Conservation (phyloP, 495 filamentous ascomycete species). For the Aspergillus cristatus region DNA sequence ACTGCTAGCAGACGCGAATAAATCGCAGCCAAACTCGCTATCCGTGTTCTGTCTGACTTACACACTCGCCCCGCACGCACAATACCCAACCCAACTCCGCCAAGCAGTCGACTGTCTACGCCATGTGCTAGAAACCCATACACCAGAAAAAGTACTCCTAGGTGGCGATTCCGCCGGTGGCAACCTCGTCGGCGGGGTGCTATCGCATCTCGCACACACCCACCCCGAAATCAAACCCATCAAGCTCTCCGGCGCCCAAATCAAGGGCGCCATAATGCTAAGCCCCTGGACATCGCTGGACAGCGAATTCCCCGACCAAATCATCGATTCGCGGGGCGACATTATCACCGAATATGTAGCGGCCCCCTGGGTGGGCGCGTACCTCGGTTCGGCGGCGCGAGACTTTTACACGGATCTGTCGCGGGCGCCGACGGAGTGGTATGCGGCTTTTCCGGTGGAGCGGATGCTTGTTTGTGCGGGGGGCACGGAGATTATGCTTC, state of each 20-base stretch:
- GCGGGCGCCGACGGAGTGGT: conserved; percentile 46
- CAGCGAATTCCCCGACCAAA: conserved; percentile 26
- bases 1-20: conserved; percentile 25
- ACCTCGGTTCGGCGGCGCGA: conserved; percentile 32
- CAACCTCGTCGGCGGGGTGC: conserved; percentile 47
- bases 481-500: conserved; percentile 49
- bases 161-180: conserved; percentile 60
- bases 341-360: conserved; percentile 34
- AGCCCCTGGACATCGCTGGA: conserved; percentile 49
- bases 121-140: conserved; percentile 39
- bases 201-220: conserved; percentile 54
- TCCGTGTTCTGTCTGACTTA: conserved; percentile 47
- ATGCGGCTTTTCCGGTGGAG: conserved; percentile 32
- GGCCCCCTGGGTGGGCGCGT: conserved; percentile 37
- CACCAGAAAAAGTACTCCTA: conserved; percentile 40
- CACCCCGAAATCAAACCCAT: conserved; percentile 40
- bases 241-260: conserved; percentile 4
- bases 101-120: conserved; percentile 45
- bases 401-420: conserved; percentile 50
- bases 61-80: conserved; percentile 45
- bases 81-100: conserved; percentile 51
- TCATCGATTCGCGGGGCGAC: conserved; percentile 43
- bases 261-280: conserved; percentile 46
- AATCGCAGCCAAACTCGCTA: conserved; percentile 32
- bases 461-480: conserved; percentile 47